A percentile compares a stretch with the other conserved stretches of the same genome.
phyloP scores from a whole-genome alignment of 441 rosid species.

The Francoa sonchifolia region DNA sequence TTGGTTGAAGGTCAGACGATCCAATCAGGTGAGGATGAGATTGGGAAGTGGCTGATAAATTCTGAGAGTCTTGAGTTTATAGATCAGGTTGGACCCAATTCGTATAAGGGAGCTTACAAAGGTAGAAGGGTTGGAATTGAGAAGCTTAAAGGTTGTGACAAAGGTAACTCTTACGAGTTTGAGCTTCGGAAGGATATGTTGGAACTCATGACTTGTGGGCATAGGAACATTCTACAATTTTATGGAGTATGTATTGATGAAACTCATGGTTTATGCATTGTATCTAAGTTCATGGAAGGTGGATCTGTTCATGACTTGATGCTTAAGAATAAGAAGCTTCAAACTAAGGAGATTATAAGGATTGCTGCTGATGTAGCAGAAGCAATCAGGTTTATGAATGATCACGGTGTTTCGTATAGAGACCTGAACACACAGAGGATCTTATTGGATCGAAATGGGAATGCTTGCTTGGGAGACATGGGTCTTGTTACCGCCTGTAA shows the following conservation, averaged over 20 bases:
- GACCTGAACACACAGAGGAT: constrained; percentile 76
- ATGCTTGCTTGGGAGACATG: constrained; percentile 83
- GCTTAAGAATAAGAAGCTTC: constrained; percentile 69
- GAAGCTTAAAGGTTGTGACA: constrained; percentile 91
- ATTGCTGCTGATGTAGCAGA: constrained; percentile 67
- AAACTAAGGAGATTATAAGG: constrained; percentile 58
- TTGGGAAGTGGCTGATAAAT: constrained; percentile 72
- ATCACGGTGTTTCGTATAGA: constrained; percentile 64
- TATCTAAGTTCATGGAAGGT: constrained; percentile 82
- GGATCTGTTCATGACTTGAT: constrained; percentile 69
- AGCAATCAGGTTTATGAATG: constrained; percentile 75
- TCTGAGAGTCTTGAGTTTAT: constrained; percentile 60
- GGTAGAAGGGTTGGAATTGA: constrained; percentile 71
- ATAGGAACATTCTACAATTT: constrained; percentile 66
- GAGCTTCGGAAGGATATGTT: constrained; percentile 67
- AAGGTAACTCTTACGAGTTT: constrained; percentile 77
- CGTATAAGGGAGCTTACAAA: constrained; percentile 60
- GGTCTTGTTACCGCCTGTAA: constrained; percentile 83
- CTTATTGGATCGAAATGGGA: constrained; percentile 66
- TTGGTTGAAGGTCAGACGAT: constrained; percentile 91
- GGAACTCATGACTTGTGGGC: constrained; percentile 89
- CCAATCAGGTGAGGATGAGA: constrained; percentile 51
- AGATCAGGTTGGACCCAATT: constrained; percentile 55
- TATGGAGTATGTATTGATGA: constrained; percentile 79
- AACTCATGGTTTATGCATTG: constrained; percentile 74